Conservation (phyloP, 2,329 filamentous ascomycete genomes). For the Pyrenochaeta sp. region DNA sequence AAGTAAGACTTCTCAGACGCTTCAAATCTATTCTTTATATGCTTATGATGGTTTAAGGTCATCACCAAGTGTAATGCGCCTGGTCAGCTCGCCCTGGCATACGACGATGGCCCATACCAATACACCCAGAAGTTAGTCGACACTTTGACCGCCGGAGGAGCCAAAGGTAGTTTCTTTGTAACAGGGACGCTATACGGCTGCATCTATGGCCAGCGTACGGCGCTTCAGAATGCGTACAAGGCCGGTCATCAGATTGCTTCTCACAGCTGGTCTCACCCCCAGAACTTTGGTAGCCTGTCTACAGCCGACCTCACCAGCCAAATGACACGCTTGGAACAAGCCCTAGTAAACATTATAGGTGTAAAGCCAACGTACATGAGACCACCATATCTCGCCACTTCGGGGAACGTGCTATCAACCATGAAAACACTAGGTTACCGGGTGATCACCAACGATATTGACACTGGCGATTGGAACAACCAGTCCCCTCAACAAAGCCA, state of each 20-base stretch:
- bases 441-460: constrained; percentile 45
- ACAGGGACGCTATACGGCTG: constrained; percentile 42
- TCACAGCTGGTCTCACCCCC: constrained; percentile 44
- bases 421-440: constrained; percentile 46
- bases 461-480: constrained; percentile 45
- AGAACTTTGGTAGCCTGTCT: constrained; percentile 42
- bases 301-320: constrained; percentile 36
- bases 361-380: constrained; percentile 49
- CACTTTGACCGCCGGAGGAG: constrained; percentile 38
- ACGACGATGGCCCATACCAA: constrained; percentile 47
- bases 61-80: constrained; percentile 39
- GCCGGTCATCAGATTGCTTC: constrained; percentile 47
- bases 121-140: constrained; percentile 45
- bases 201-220: constrained; percentile 43
- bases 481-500: constrained; percentile 42
- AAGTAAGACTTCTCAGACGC: constrained; percentile 10
- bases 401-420: constrained; percentile 38
- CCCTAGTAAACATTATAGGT: constrained; percentile 46
- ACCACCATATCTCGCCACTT: constrained; percentile 45
- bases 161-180: constrained; percentile 47
- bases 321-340: constrained; percentile 44
- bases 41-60: constrained; percentile 13
- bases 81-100: constrained; percentile 42
- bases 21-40: not conserved
- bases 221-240: constrained; percentile 41